These are phyloP conservation scores for Oldenlandia corymbosa DNA, from an alignment of 257 asterid species.

Conservation along the genomic window DNA sequence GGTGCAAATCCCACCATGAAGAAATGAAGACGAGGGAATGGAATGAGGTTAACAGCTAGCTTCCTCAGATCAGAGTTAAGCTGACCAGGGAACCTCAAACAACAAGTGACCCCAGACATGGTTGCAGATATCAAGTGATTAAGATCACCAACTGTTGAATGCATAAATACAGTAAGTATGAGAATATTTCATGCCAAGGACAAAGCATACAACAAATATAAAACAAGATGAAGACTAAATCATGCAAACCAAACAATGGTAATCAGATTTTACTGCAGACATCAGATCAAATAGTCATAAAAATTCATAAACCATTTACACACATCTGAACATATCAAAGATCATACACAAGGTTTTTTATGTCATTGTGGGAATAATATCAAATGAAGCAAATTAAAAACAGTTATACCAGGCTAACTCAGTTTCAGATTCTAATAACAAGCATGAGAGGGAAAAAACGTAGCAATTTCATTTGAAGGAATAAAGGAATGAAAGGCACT, in stretches of 20 bases:
- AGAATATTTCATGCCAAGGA: neutral
- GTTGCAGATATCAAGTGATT: conserved; percentile 49
- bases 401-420: too few relatives aligned
- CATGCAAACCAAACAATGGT: neutral
- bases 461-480: neutral
- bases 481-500: neutral
- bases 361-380: too few relatives aligned
- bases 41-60: conserved; percentile 45
- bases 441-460: neutral
- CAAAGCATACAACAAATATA: neutral
- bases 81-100: conserved; percentile 48
- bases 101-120: conserved; percentile 51
- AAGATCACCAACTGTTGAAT: conserved; percentile 41
- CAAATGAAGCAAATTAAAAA: too few relatives aligned
- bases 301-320: neutral
- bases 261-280: neutral
- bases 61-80: conserved; percentile 47
- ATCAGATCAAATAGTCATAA: neutral
- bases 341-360: too few relatives aligned
- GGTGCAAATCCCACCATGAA: conserved; percentile 54
- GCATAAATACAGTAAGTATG: neutral
- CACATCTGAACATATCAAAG: neutral
- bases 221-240: neutral
- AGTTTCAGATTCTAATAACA: too few relatives aligned
- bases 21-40: conserved; percentile 51